Conservation (phyloP, 2,329 filamentous ascomycete species). For the Fusarium humuli region DNA sequence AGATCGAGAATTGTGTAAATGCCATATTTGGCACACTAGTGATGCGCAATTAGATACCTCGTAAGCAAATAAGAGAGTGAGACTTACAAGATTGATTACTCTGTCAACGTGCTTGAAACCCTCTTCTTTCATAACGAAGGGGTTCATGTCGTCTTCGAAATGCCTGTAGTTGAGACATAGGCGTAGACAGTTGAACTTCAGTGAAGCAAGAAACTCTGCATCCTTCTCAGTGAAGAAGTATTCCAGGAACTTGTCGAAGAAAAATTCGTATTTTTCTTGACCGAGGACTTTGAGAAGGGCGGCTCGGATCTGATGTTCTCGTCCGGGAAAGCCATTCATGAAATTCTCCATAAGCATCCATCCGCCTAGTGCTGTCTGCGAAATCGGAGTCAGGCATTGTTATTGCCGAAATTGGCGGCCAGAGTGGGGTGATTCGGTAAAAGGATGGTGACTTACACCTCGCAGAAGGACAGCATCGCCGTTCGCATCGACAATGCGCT, state of each 20-base stretch:
- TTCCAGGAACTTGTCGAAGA: conserved; percentile 68
- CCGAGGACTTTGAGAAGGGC: conserved; percentile 66
- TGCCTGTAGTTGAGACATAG: conserved; percentile 70
- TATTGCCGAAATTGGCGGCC: background rate
- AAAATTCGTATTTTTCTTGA: conserved; percentile 67
- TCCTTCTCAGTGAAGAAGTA: conserved; percentile 70
- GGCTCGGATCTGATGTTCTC: conserved; percentile 65
- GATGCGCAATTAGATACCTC: background rate
- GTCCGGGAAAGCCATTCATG: conserved; percentile 70
- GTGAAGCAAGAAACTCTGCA: conserved; percentile 65
- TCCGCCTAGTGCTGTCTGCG: conserved; percentile 45
- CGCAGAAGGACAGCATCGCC: conserved; percentile 59
- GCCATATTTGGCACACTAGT: conserved; percentile 52
- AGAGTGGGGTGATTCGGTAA: accelerated
- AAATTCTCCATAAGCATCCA: conserved; percentile 68
- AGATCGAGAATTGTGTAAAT: conserved; percentile 60
- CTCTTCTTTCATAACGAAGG: conserved; percentile 58
- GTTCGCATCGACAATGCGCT: conserved; percentile 57
- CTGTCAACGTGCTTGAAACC: conserved; percentile 64
- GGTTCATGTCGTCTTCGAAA: conserved; percentile 65
- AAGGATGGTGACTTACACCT: conserved; percentile 31
- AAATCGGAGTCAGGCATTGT: accelerated
- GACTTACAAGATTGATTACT: conserved; percentile 54
- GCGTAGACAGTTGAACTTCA: conserved; percentile 68
- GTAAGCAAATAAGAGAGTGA: too few species aligned